Evolutionary conservation across 805 yeast species (phyloP).

Genomic region (Zygoascus tannicola): DNA sequence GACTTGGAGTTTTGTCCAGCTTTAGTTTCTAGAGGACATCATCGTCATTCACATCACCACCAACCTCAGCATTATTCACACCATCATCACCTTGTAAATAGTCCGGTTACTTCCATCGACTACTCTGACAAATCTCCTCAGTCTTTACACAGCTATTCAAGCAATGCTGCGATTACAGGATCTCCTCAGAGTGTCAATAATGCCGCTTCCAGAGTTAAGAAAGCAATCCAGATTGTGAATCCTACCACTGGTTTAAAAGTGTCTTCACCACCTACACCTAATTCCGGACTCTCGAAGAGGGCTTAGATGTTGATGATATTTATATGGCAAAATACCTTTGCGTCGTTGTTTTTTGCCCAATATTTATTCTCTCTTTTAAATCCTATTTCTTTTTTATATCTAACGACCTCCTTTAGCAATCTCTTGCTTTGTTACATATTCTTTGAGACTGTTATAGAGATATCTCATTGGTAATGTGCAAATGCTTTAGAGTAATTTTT

Average conservation of each 20-base stretch:
- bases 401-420: no score
- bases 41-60: neutral
- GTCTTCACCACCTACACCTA: constrained; percentile 15
- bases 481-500: no score
- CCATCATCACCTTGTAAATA: neutral
- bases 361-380: no score
- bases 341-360: no score
- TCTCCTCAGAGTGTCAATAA: constrained; percentile 10
- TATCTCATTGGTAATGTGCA: no score
- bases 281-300: constrained; percentile 1
- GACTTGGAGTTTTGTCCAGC: constrained; percentile 64
- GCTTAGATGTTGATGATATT: neutral
- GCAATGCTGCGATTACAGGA: neutral
- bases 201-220: constrained; percentile 12
- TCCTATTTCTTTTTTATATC: no score
- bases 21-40: constrained; percentile 10
- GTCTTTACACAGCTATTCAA: neutral
- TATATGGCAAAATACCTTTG: no score
- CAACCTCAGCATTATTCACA: neutral
- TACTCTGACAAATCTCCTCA: constrained; percentile 1
- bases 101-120: constrained; percentile 1
- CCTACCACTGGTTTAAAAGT: constrained; percentile 41
- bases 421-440: no score
- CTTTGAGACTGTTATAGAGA: no score
- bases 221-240: constrained; percentile 42